Evolutionary conservation across 768 basidiomycete genomes (phyloP).

Genomic region (Pleurotus ostreatus): DNA sequence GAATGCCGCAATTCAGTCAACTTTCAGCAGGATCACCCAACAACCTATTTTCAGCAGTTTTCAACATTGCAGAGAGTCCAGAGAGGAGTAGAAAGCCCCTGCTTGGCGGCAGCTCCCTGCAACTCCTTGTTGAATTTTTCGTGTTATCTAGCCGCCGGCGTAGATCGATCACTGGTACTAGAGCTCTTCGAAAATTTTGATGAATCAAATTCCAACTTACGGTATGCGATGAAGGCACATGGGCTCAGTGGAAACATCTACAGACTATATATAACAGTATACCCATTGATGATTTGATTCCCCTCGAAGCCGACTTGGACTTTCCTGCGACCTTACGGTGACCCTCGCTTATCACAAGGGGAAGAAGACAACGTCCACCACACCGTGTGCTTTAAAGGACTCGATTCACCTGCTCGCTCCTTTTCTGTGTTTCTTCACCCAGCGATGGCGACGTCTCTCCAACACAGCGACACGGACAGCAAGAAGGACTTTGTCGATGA

Average conservation of each 20-base stretch:
- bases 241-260: not conserved
- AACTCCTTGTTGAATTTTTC: no score
- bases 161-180: no score
- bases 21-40: no score
- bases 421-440: constrained; percentile 10
- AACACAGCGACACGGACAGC: not conserved
- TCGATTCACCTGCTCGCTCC: constrained; percentile 9
- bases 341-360: constrained; percentile 5
- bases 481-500: constrained; percentile 12
- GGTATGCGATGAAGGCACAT: no score
- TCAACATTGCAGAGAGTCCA: no score
- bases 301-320: not conserved
- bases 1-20: no score
- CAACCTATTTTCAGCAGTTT: no score
- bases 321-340: not conserved
- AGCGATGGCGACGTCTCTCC: not conserved
- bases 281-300: not conserved
- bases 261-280: not conserved
- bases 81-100: no score
- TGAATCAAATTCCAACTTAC: not conserved
- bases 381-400: not conserved
- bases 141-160: no score
- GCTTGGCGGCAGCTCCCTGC: no score
- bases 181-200: no score
- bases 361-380: not conserved